Evolutionary conservation across 495 filamentous ascomycete genomes (phyloP), one percentile per base, ranked within the genome.

Genomic region (Podospora appendiculata): DNA sequence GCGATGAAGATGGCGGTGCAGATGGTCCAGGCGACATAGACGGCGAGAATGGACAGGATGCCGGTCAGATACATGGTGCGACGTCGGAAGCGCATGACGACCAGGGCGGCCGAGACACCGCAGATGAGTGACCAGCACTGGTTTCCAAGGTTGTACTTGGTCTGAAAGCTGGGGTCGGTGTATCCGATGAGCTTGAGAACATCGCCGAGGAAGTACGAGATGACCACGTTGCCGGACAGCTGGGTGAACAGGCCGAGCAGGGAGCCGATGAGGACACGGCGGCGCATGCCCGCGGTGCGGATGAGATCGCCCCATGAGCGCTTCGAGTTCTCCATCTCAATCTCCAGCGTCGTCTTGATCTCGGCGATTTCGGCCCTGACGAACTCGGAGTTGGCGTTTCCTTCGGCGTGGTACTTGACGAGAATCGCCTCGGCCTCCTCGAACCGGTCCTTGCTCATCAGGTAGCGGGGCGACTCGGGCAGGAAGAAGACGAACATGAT

Each of bases 221-320:
- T 82, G 47, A 83, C 69, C 18, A 79, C 80, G 56, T 85, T 85
- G 36, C 83, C 82, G 6, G 78, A 82, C 62, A 81, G 79, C 58
- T 86, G 81, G 0, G 79, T 80, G 63, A 85, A 83, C 5, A 85
- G 58, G 12, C 81, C 79, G 6, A 84, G 69, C 33, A 80, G 70
- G 1, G 77, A 74, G 3, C 74, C 74, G 57, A 86, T 79, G 32
- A 84, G 47, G 5, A 83, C 69, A 39, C 81, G 78, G 6, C 67
- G 62, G 34, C 76, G 75, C 65, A 81, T 85, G 19, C 79, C 81
- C 0, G 72, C 45, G 0, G 78, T 77, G 13, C 65, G 68, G 46
- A 85, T 58, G 68, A 84, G 64, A 54, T 84, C 80, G 41, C 55
- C 48, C 78, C 81, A 84, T 8, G 74, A 75, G 48, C 70, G 70